A percentile compares a stretch with the other conserved stretches of the same genome.
These are phyloP conservation scores for Gossypium stocksii DNA, from an alignment of 345 rosid species.

Conservation along the genomic window DNA sequence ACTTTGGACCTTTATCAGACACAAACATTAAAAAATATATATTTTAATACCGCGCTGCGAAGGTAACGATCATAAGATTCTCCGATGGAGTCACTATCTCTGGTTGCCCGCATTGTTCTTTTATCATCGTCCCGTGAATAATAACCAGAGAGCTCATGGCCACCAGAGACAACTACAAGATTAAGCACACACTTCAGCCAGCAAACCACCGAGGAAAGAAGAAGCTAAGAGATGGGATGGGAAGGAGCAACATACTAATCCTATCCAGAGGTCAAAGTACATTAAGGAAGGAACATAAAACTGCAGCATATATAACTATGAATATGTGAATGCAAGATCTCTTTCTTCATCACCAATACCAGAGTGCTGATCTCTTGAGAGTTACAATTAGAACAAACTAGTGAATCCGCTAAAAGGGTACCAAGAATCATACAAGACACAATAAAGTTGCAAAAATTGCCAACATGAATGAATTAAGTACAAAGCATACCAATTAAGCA, in stretches of 20 bases:
- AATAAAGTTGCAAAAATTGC: not conserved
- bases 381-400: not conserved
- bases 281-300: not conserved
- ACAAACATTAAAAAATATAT: not conserved
- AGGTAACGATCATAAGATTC: constrained; percentile 64
- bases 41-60: constrained; percentile 35
- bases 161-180: constrained; percentile 37
- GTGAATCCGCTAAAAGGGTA: not conserved
- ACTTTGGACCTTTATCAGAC: not conserved
- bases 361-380: not conserved
- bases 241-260: not conserved
- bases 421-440: not conserved
- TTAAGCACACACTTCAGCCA: constrained; percentile 17
- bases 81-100: constrained; percentile 52
- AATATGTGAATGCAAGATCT: not conserved
- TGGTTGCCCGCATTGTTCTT: constrained; percentile 36
- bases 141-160: constrained; percentile 41
- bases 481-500: not conserved
- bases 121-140: constrained; percentile 49
- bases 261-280: not conserved
- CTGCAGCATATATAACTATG: not conserved
- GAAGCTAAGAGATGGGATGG: not conserved
- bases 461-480: not conserved
- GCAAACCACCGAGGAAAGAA: not conserved
- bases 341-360: not conserved